A percentile compares a stretch with the other conserved stretches of the same genome.
phyloP scores from a whole-genome alignment of 148 eudicot genomes.

The Spergularia bocconei region DNA sequence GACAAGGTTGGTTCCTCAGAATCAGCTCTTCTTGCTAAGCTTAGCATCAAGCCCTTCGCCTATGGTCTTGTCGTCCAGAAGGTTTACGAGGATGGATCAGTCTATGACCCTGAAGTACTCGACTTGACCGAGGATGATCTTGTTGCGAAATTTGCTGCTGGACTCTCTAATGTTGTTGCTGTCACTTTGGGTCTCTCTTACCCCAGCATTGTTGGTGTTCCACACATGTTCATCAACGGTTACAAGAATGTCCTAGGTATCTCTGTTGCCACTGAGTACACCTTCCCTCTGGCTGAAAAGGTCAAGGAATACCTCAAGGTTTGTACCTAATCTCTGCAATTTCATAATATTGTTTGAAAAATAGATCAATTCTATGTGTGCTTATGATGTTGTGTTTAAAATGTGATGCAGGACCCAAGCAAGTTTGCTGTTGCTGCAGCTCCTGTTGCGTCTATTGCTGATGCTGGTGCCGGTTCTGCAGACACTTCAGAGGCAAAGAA shows the following conservation, averaged over 20 bases:
- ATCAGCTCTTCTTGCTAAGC: conserved; percentile 51
- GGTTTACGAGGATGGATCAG: conserved; percentile 52
- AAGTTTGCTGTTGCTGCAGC: conserved; percentile 41
- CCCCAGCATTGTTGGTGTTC: conserved; percentile 48
- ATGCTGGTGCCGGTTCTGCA: conserved; percentile 20
- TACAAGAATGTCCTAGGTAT: conserved; percentile 55
- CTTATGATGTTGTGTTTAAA: too few species aligned
- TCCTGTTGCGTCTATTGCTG: conserved; percentile 16
- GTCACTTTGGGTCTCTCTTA: conserved; percentile 37
- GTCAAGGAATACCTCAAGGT: conserved; percentile 57
- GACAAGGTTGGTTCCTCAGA: conserved; percentile 68
- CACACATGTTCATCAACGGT: conserved; percentile 50
- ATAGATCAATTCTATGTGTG: too few species aligned
- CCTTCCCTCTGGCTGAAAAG: conserved; percentile 51
- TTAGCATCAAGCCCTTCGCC: conserved; percentile 48
- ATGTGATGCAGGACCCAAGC: conserved; percentile 40
- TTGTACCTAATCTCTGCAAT: neutral
- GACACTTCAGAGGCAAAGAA: conserved; percentile 33
- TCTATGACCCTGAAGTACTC: conserved; percentile 54
- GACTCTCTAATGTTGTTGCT: conserved; percentile 34
- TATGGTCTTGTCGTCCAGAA: conserved; percentile 46
- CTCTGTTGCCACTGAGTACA: conserved; percentile 47
- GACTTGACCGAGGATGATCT: conserved; percentile 55
- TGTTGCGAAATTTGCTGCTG: conserved; percentile 40
- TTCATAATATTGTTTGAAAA: too few species aligned